phyloP scores from a whole-genome alignment of 345 rosid species.

The Pugionium cornutum region DNA sequence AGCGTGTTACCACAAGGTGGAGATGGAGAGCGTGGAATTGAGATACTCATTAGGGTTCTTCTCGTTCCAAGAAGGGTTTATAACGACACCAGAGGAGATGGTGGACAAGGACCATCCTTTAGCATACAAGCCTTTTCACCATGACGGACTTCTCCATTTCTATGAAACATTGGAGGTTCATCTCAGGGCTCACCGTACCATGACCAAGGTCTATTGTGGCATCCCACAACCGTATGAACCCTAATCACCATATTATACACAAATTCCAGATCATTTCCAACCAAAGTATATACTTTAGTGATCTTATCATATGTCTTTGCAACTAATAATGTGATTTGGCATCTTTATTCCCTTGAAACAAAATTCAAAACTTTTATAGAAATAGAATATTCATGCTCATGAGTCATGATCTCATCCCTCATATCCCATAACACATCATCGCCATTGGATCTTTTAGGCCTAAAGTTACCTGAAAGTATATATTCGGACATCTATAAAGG shows the following conservation, averaged over 20 bases:
- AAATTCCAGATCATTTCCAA: constrained; percentile 8
- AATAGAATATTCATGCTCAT: too few relatives aligned
- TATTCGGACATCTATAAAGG: too few relatives aligned
- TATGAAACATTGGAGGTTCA: constrained; percentile 33
- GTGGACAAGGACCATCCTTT: constrained; percentile 61
- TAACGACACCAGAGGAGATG: constrained; percentile 54
- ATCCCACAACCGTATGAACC: constrained; percentile 14
- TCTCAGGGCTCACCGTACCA: constrained; percentile 45
- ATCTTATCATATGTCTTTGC: not conserved
- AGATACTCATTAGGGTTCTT: constrained; percentile 65
- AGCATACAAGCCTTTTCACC: constrained; percentile 60
- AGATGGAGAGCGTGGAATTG: constrained; percentile 45
- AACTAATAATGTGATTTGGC: not conserved
- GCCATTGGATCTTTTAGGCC: too few relatives aligned
- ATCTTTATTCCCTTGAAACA: constrained; percentile 10
- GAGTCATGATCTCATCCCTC: too few relatives aligned
- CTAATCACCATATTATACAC: not conserved
- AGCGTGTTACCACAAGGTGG: constrained; percentile 60
- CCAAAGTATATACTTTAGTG: not conserved
- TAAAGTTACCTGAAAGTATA: too few relatives aligned
- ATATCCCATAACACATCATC: too few relatives aligned
- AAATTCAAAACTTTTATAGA: not conserved
- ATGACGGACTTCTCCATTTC: constrained; percentile 53
- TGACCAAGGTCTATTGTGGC: constrained; percentile 60
- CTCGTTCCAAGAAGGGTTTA: constrained; percentile 48